A percentile compares a stretch with the other conserved stretches of the same genome.
Conservation (phyloP, 768 basidiomycete species). For the Suillus lakei region DNA sequence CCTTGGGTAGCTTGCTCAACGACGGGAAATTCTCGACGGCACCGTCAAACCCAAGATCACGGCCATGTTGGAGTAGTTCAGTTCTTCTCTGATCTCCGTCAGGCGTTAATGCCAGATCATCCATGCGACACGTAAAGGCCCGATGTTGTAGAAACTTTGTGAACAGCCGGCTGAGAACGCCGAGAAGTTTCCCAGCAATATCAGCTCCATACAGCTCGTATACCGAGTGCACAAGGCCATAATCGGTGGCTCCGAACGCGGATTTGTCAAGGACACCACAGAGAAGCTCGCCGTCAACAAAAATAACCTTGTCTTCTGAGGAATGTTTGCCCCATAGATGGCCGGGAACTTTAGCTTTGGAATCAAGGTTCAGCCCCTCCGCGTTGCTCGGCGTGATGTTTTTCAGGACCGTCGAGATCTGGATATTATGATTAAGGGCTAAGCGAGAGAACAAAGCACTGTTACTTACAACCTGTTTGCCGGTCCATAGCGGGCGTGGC, state of each 20-base stretch:
- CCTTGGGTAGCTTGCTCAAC: slow-evolving; percentile 51
- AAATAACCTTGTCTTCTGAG: slow-evolving; percentile 82
- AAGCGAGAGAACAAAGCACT: neutral
- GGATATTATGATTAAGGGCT: slow-evolving; percentile 11
- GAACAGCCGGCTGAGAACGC: slow-evolving; percentile 91
- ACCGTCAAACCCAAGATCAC: slow-evolving; percentile 80
- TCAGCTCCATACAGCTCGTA: slow-evolving; percentile 95
- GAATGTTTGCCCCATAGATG: slow-evolving; percentile 83
- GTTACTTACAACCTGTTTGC: slow-evolving; percentile 87
- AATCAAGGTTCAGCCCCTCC: slow-evolving; percentile 81
- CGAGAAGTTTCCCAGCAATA: slow-evolving; percentile 87
- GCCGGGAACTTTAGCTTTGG: slow-evolving; percentile 89
- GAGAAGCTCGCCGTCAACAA: slow-evolving; percentile 92
- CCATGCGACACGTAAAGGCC: slow-evolving; percentile 98
- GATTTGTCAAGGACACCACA: slow-evolving; percentile 97
- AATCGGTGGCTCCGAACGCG: slow-evolving; percentile 94
- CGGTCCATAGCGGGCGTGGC: slow-evolving; percentile 92
- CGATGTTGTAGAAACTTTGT: slow-evolving; percentile 97
- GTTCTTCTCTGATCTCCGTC: slow-evolving; percentile 75
- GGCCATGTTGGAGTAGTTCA: slow-evolving; percentile 67
- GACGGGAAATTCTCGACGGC: slow-evolving; percentile 93
- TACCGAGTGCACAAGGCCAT: slow-evolving; percentile 95
- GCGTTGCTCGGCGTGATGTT: slow-evolving; percentile 87
- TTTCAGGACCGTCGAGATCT: slow-evolving; percentile 93
- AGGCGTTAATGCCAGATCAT: slow-evolving; percentile 89